phyloP scores from a whole-genome alignment of 2,329 filamentous ascomycete genomes.

The Ophiostoma populinum region DNA sequence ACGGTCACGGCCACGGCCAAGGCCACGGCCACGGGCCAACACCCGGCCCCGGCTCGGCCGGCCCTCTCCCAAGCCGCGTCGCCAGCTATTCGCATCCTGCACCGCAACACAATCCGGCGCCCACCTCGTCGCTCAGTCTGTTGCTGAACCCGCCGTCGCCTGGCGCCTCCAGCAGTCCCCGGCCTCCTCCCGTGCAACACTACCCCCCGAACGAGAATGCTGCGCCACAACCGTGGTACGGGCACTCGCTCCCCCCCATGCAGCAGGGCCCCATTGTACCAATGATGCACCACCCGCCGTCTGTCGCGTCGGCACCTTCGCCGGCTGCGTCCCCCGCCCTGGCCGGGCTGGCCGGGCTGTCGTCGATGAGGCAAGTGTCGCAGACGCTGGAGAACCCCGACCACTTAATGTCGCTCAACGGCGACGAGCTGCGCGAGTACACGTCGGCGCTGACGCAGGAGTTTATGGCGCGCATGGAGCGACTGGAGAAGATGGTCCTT shows the following conservation, averaged over 20 bases:
- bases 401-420: conserved; percentile 12
- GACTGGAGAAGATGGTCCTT: conserved; percentile 32
- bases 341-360: background rate
- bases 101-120: conserved; percentile 3
- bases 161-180: background rate
- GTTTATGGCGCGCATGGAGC: conserved; percentile 31
- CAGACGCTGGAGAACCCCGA: conserved; percentile 4
- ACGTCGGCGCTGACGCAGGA: conserved; percentile 24
- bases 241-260: background rate
- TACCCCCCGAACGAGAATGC: background rate
- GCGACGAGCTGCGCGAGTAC: conserved; percentile 13
- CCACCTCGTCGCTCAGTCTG: conserved; percentile 10
- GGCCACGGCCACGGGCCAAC: conserved; percentile 11
- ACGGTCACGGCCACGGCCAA: background rate
- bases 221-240: background rate
- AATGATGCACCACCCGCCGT: background rate
- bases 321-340: background rate
- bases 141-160: conserved; percentile 11
- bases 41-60: background rate
- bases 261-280: background rate
- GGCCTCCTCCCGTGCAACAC: conserved; percentile 2
- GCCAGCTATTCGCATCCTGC: background rate
- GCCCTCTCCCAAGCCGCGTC: background rate
- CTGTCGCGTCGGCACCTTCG: background rate
- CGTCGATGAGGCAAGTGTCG: conserved; percentile 4